phyloP scores from a whole-genome alignment of 2,329 filamentous ascomycete species.

The Rhytidhysteron rufulum region DNA sequence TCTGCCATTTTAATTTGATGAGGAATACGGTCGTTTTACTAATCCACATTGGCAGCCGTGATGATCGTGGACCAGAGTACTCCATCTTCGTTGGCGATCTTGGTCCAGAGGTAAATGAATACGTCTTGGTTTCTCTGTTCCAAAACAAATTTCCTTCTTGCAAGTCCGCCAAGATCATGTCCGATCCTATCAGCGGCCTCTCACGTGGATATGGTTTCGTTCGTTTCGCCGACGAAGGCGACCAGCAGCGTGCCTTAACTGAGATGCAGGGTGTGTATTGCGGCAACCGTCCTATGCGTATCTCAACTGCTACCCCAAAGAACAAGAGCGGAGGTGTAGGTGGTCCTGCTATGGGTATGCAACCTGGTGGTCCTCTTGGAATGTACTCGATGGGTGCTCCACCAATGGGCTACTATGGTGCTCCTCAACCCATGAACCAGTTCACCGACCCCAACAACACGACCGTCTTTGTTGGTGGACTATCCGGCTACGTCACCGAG shows the following conservation, averaged over 20 bases:
- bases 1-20: conserved; percentile 2
- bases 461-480: conserved; percentile 94
- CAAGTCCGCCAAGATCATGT: conserved; percentile 99
- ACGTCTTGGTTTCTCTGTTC: conserved; percentile 94
- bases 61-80: conserved; percentile 93
- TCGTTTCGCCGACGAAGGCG: conserved; percentile 89
- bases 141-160: conserved; percentile 93
- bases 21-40: conserved; percentile 10
- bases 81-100: conserved; percentile 98
- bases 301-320: conserved; percentile 96
- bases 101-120: conserved; percentile 97
- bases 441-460: conserved; percentile 99
- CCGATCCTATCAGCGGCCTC: conserved; percentile 94
- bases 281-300: conserved; percentile 97
- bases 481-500: conserved; percentile 97
- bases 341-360: conserved; percentile 51
- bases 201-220: conserved; percentile 98
- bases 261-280: conserved; percentile 99
- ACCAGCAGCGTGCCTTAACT: conserved; percentile 90
- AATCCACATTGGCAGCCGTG: conserved; percentile 52
- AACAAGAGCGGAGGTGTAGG: conserved; percentile 63
- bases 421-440: conserved; percentile 90
- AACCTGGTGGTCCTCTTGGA: conserved; percentile 50
- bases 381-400: conserved; percentile 70
- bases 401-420: conserved; percentile 62